These are phyloP conservation scores for Xylaria sp. DNA, from an alignment of 2,329 filamentous ascomycete species.

Conservation along the genomic window DNA sequence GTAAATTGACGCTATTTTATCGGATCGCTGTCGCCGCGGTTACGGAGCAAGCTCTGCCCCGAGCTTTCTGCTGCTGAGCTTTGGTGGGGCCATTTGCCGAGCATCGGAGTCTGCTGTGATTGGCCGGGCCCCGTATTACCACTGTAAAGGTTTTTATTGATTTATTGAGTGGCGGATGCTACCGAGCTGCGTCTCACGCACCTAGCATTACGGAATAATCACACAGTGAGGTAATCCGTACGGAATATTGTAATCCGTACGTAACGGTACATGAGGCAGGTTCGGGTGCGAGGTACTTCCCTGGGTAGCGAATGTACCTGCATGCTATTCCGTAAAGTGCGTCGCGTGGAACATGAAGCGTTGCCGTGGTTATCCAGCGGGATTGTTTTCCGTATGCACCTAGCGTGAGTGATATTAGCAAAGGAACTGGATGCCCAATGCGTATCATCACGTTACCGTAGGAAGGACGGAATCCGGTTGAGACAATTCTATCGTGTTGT, in stretches of 20 bases:
- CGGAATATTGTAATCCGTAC: no score
- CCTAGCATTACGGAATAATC: no score
- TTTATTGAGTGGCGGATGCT: slow-evolving; percentile 12
- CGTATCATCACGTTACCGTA: background rate
- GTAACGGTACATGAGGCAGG: no score
- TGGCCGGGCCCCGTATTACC: background rate
- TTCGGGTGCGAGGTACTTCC: no score
- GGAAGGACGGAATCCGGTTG: background rate
- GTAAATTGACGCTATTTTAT: background rate
- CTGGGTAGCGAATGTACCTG: no score
- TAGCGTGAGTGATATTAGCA: background rate
- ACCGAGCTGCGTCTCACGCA: slow-evolving; percentile 12
- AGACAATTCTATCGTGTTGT: background rate
- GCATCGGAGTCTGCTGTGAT: background rate
- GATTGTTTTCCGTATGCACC: background rate
- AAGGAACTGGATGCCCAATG: background rate
- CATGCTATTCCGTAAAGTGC: no score
- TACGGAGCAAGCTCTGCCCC: background rate
- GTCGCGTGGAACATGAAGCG: no score
- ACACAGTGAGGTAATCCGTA: no score
- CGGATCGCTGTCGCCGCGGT: background rate
- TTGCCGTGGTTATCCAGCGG: background rate
- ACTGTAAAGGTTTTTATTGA: background rate
- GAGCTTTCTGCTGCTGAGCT: background rate
- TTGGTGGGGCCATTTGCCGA: background rate